phyloP scores from a whole-genome alignment of 805 yeast species.

The Saccharomycopsis malanga region DNA sequence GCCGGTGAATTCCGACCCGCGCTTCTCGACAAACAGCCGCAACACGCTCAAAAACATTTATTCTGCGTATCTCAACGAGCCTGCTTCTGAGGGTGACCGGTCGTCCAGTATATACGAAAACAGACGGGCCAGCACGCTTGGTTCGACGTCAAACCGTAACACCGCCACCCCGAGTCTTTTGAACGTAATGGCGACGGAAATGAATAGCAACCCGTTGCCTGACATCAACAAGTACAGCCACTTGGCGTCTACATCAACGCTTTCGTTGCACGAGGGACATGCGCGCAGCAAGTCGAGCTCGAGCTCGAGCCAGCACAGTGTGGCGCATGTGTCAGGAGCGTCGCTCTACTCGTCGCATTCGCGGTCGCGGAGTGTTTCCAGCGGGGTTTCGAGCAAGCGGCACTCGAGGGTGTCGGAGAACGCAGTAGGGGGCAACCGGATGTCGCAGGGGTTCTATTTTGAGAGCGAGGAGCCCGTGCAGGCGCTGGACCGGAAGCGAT shows the following conservation, averaged over 20 bases:
- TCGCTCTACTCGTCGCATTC: constrained; percentile 2
- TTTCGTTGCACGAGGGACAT: constrained; percentile 2
- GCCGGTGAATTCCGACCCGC: constrained; percentile 2
- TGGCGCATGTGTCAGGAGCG: constrained; percentile 15
- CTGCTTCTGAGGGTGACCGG: not conserved
- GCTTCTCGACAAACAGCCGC: constrained; percentile 5
- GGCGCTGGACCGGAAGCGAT: constrained; percentile 1
- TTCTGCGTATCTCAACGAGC: constrained; percentile 12
- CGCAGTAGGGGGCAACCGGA: constrained; percentile 1
- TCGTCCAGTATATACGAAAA: constrained; percentile 13
- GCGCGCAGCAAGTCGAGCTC: not conserved
- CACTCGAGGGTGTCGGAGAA: constrained; percentile 12
- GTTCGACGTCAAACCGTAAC: constrained; percentile 11
- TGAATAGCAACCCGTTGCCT: constrained; percentile 15
- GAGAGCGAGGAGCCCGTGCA: constrained; percentile 18
- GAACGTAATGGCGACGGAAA: constrained; percentile 1
- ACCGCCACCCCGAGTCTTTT: constrained; percentile 17
- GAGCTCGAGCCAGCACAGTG: not conserved
- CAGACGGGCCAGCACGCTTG: constrained; percentile 13
- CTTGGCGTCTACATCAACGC: constrained; percentile 3
- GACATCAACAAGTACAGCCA: constrained; percentile 10
- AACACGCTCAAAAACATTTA: constrained; percentile 16
- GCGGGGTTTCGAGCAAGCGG: constrained; percentile 6
- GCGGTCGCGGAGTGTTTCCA: constrained; percentile 6
- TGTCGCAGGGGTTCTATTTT: constrained; percentile 18